Base-by-base conservation (phyloP, 1,139 yeast genomes). In the Pneumocystis sp. region DNA sequence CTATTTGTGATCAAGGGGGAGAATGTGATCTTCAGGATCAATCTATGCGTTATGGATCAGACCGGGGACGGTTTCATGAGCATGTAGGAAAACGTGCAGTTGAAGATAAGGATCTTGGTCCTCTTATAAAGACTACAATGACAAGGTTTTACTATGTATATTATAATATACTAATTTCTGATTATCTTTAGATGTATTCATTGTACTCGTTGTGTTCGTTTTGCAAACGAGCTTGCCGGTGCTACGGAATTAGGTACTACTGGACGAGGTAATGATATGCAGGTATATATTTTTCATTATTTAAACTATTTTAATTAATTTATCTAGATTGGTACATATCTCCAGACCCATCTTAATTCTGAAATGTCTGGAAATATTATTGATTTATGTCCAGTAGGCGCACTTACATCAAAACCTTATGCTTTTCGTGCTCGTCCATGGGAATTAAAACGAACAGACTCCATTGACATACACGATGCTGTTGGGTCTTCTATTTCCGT, bases 1-100 rank as follows among this genome's bases (percentile, higher is more conserved):
- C 96, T 57, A 87, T 89, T 65, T 89, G 96, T 77, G 96, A 89
- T 77, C 96, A 89, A 78, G 96, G 96, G 78, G 96, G 96, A 71
- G 96, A 89, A 76, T 89, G 96, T 80, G 96, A 89, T 75, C 82
- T 89, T 72, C 96, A 89, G 78, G 96, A 89, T 74, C 96, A 89
- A 79, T 81, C 90, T 39, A 80, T 86, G 76, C 83, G 95, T 75
- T 87, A 87, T 74, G 96, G 96, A 67, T 78, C 87, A 65, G 96
- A 89, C 77, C 83, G 96, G 71, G 95, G 96, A 71, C 83, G 96
- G 76, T 89, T 87, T 78, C 77, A 80, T 68, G 96, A 89, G 76
- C 82, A 87, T 67, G 81, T 82, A 65, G 96, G 96, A 74, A 89
- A 89, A 78, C 83, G 96, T 74, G 96, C 96, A 39, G 90, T 86